Conservation (phyloP, 2,329 filamentous ascomycete genomes). For the Drechslerella coelobrocha region DNA sequence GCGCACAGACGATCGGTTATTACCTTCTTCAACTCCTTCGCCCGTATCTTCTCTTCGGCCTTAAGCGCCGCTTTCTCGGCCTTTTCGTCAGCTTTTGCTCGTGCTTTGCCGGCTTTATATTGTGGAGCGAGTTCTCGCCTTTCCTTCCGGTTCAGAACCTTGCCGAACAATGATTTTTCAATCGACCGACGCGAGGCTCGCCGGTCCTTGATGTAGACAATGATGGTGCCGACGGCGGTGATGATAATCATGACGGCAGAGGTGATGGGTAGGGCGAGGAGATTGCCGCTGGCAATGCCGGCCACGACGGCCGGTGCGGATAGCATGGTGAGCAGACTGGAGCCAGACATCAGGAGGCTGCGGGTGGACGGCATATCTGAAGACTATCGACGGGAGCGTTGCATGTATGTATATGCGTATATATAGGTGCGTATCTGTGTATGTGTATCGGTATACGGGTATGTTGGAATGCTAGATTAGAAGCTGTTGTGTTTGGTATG, state of each 20-base stretch:
- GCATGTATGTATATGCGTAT: background rate
- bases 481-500: too few species aligned
- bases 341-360: conserved; percentile 11
- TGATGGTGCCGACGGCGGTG: conserved; percentile 9
- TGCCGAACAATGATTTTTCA: conserved; percentile 42
- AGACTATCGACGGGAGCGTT: background rate
- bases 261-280: conserved; percentile 9
- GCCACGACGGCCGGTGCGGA: background rate
- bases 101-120: conserved; percentile 29
- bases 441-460: too few species aligned
- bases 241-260: conserved; percentile 8
- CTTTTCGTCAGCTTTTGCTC: conserved; percentile 26
- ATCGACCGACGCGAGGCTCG: conserved; percentile 30
- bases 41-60: conserved; percentile 25
- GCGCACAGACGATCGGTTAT: conserved; percentile 9
- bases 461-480: too few species aligned
- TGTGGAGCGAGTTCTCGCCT: conserved; percentile 20
- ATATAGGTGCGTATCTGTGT: background rate
- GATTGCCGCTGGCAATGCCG: background rate
- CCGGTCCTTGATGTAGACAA: conserved; percentile 43
- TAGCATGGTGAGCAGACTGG: conserved; percentile 1
- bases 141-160: conserved; percentile 38
- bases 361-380: conserved; percentile 14
- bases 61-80: conserved; percentile 19
- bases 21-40: conserved; percentile 35